Conservation (phyloP, 306 rosid genomes). For the Citrullus amarus region DNA sequence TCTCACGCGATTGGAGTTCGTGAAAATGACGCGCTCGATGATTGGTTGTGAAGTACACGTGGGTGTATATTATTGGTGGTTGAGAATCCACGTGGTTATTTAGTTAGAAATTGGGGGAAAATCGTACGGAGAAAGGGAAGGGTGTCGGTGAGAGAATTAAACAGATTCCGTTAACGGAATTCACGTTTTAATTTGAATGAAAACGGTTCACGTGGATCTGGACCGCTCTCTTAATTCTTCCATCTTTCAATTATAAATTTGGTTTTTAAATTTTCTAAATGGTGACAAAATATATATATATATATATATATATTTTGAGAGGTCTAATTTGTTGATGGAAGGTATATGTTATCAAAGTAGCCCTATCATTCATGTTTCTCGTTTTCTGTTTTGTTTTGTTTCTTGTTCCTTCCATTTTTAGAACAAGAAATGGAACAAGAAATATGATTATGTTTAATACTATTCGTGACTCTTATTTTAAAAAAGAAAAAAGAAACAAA, state of each 20-base stretch:
- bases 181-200: background rate
- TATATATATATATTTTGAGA: too few relatives aligned
- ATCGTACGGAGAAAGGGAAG: background rate
- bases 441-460: too few relatives aligned
- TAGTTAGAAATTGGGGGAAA: background rate
- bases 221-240: background rate
- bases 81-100: background rate
- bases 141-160: conserved; percentile 1
- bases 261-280: background rate
- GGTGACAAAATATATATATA: too few relatives aligned
- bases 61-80: background rate
- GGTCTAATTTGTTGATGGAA: too few relatives aligned
- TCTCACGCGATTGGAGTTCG: background rate
- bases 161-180: background rate
- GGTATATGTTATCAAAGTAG: too few relatives aligned
- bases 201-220: background rate
- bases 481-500: too few relatives aligned
- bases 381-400: too few relatives aligned
- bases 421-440: too few relatives aligned
- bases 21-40: background rate
- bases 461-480: too few relatives aligned
- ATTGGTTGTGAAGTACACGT: background rate
- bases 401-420: too few relatives aligned
- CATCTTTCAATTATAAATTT: background rate
- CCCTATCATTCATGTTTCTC: too few relatives aligned